Evolutionary conservation across 257 asterid genomes (phyloP).

Genomic region (Solanum pimpinellifolium): DNA sequence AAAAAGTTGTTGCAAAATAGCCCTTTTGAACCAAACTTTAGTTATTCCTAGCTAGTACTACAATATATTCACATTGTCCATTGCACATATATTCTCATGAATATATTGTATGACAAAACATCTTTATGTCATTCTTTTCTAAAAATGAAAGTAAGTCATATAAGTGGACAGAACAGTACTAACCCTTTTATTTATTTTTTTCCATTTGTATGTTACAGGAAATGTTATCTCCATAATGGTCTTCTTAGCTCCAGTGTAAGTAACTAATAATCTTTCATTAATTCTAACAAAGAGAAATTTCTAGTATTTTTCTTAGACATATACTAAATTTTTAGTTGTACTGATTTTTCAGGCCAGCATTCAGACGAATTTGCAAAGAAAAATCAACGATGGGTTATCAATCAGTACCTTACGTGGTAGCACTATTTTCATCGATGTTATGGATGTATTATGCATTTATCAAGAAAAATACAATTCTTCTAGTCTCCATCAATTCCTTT

Average conservation of each 20-base stretch:
- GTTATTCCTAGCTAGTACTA: neutral
- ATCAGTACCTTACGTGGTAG: constrained; percentile 56
- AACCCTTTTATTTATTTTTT: neutral
- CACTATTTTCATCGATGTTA: constrained; percentile 54
- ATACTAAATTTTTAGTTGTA: neutral
- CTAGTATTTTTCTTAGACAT: neutral
- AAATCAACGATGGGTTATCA: constrained; percentile 68
- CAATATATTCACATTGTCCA: neutral
- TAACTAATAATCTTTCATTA: neutral
- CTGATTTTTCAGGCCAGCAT: constrained; percentile 41
- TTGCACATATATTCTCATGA: neutral
- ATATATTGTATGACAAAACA: neutral
- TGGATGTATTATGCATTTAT: constrained; percentile 77
- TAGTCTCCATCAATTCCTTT: constrained; percentile 56
- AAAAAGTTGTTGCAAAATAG: neutral
- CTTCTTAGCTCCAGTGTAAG: constrained; percentile 79
- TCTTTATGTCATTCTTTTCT: too few relatives aligned
- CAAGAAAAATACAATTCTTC: constrained; percentile 29
- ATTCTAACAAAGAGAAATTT: neutral
- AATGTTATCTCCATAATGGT: constrained; percentile 59
- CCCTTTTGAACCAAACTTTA: neutral
- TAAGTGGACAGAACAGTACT: neutral
- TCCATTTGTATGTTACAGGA: constrained; percentile 31
- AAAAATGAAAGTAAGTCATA: neutral
- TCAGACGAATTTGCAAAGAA: constrained; percentile 37